Conservation (phyloP, 2,329 filamentous ascomycete species). For the Neurospora sp. region DNA sequence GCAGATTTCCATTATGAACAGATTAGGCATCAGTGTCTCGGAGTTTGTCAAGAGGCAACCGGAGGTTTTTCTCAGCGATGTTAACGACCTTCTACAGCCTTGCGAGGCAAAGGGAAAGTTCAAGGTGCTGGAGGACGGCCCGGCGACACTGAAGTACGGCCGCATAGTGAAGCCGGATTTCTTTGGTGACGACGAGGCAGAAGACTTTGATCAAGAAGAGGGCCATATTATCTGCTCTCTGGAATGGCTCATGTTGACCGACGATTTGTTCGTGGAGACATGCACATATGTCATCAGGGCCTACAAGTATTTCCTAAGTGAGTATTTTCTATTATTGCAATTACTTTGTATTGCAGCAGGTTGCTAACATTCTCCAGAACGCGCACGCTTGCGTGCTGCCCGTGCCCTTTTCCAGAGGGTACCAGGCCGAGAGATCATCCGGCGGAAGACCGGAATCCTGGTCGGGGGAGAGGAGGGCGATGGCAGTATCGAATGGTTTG, state of each 20-base stretch:
- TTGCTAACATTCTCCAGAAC: slow-evolving; percentile 27
- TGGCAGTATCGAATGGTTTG: slow-evolving; percentile 22
- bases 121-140: slow-evolving; percentile 37
- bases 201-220: slow-evolving; percentile 49
- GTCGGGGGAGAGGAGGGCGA: slow-evolving; percentile 26
- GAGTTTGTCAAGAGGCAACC: slow-evolving; percentile 65
- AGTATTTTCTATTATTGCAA: slow-evolving; percentile 29
- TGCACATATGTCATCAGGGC: slow-evolving; percentile 49
- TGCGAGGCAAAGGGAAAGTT: slow-evolving; percentile 37
- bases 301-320: slow-evolving; percentile 80
- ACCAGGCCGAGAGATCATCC: slow-evolving; percentile 38
- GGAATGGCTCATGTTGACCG: slow-evolving; percentile 74
- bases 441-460: slow-evolving; percentile 26
- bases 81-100: slow-evolving; percentile 26
- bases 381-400: slow-evolving; percentile 43
- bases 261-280: slow-evolving; percentile 32
- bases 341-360: slow-evolving; percentile 10
- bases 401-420: slow-evolving; percentile 43
- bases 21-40: slow-evolving; percentile 61
- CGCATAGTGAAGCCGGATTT: slow-evolving; percentile 62
- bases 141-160: slow-evolving; percentile 47
- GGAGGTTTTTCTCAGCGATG: slow-evolving; percentile 38
- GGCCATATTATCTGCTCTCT: slow-evolving; percentile 66
- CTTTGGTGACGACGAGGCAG: slow-evolving; percentile 49
- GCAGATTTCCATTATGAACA: slow-evolving; percentile 65